These are phyloP conservation scores for Candida stauntonica DNA, from an alignment of 805 yeast species.

Conservation along the genomic window DNA sequence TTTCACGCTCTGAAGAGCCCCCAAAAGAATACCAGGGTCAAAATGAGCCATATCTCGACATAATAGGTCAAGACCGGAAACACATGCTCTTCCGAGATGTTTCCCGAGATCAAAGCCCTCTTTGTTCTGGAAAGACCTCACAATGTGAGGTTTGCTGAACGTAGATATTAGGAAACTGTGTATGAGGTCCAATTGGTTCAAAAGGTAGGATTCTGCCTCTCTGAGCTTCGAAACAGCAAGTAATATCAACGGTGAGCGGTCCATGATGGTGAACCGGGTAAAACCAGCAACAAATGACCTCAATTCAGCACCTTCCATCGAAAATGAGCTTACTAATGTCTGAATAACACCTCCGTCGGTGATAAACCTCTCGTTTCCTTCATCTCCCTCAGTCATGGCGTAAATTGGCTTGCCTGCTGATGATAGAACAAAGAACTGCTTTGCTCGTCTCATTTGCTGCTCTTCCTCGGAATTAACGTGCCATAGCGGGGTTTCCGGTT, in stretches of 20 bases:
- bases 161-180: conserved; percentile 80
- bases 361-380: conserved; percentile 38
- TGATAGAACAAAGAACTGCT: conserved; percentile 76
- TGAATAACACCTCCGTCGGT: conserved; percentile 79
- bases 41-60: conserved; percentile 47
- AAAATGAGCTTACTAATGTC: conserved; percentile 70
- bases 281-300: conserved; percentile 49
- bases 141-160: conserved; percentile 73
- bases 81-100: conserved; percentile 70
- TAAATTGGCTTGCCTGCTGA: conserved; percentile 88
- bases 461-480: conserved; percentile 13
- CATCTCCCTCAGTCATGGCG: conserved; percentile 50
- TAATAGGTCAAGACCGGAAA: conserved; percentile 62
- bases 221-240: conserved; percentile 61
- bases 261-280: conserved; percentile 52
- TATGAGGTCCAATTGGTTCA: conserved; percentile 64
- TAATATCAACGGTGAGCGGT: conserved; percentile 65
- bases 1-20: conserved; percentile 61
- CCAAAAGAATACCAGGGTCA: conserved; percentile 57
- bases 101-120: conserved; percentile 81
- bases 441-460: conserved; percentile 26
- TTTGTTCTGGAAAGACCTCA: conserved; percentile 60
- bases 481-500: conserved; percentile 15
- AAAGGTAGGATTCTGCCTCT: conserved; percentile 48
- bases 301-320: conserved; percentile 36